A percentile compares a stretch with the other conserved stretches of the same genome.
Evolutionary conservation across 345 rosid genomes (phyloP).

Genomic region (Euclidium syriacum): DNA sequence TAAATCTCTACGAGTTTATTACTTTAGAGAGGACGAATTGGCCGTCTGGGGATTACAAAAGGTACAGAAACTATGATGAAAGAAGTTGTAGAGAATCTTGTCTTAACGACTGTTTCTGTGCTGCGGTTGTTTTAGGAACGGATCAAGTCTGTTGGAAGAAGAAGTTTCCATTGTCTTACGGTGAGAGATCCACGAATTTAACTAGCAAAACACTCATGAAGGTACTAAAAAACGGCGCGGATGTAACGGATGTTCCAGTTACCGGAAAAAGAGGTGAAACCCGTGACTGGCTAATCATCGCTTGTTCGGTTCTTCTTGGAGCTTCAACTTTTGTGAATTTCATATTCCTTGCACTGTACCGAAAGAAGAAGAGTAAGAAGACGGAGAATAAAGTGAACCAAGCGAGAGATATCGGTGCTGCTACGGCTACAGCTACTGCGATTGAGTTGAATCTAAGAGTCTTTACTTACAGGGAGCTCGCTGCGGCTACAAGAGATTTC

Average conservation of each 20-base stretch:
- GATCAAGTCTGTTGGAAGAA: conserved; percentile 41
- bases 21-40: conserved; percentile 31
- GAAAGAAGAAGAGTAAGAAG: neutral
- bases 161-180: conserved; percentile 43
- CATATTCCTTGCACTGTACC: neutral
- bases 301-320: conserved; percentile 9
- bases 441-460: conserved; percentile 33
- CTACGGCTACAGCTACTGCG: neutral
- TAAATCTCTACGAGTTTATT: conserved; percentile 15
- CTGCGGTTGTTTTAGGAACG: conserved; percentile 29
- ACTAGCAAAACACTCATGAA: conserved; percentile 38
- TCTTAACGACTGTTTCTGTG: conserved; percentile 55
- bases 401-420: neutral
- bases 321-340: conserved; percentile 10
- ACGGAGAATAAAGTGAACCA: neutral
- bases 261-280: neutral
- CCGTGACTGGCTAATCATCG: conserved; percentile 4
- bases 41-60: conserved; percentile 35
- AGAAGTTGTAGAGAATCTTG: conserved; percentile 43
- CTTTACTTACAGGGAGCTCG: conserved; percentile 37
- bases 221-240: neutral
- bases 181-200: neutral
- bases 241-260: neutral
- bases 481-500: conserved; percentile 33
- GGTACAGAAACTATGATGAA: conserved; percentile 7